A percentile compares a stretch with the other conserved stretches of the same genome.
These are phyloP conservation scores for Rossbeevera mucosa DNA, from an alignment of 768 basidiomycete species.

Conservation along the genomic window DNA sequence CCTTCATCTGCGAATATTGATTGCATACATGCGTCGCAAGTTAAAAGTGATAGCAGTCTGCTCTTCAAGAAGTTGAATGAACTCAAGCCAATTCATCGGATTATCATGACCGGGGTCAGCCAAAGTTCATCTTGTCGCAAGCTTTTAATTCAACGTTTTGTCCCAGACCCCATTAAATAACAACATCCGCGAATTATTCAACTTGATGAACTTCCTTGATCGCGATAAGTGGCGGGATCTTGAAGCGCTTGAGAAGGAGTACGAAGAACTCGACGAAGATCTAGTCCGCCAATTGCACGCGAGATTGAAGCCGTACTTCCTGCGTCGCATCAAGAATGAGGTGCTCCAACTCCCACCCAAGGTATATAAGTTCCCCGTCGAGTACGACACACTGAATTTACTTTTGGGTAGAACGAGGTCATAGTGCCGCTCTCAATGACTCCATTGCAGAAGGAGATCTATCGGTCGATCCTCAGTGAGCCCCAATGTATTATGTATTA, in stretches of 20 bases:
- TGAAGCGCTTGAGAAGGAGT: conserved; percentile 65
- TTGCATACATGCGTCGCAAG: conserved; percentile 39
- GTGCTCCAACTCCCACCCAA: conserved; percentile 90
- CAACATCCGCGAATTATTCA: conserved; percentile 94
- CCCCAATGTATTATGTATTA: conserved; percentile 8
- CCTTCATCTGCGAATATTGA: not conserved
- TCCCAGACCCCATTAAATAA: conserved; percentile 89
- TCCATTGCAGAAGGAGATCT: conserved; percentile 81
- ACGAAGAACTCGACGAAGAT: conserved; percentile 75
- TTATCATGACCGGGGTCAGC: conserved; percentile 85
- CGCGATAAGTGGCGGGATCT: conserved; percentile 72
- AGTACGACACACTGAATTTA: conserved; percentile 1
- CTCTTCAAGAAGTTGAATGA: conserved; percentile 82
- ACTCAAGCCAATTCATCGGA: conserved; percentile 69
- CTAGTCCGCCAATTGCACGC: conserved; percentile 75
- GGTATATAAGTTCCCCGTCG: conserved; percentile 37
- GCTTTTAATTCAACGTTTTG: not conserved
- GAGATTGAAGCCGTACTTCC: conserved; percentile 81
- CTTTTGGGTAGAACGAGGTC: conserved; percentile 65
- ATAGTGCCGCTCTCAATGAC: conserved; percentile 90
- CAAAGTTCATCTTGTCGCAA: not conserved
- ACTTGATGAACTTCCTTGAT: conserved; percentile 94
- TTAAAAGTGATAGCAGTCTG: conserved; percentile 76
- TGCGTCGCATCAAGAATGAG: conserved; percentile 90
- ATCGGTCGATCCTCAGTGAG: conserved; percentile 76